Base-by-base conservation (phyloP, 805 yeast species). In the Hermanozyma aechmeae region DNA sequence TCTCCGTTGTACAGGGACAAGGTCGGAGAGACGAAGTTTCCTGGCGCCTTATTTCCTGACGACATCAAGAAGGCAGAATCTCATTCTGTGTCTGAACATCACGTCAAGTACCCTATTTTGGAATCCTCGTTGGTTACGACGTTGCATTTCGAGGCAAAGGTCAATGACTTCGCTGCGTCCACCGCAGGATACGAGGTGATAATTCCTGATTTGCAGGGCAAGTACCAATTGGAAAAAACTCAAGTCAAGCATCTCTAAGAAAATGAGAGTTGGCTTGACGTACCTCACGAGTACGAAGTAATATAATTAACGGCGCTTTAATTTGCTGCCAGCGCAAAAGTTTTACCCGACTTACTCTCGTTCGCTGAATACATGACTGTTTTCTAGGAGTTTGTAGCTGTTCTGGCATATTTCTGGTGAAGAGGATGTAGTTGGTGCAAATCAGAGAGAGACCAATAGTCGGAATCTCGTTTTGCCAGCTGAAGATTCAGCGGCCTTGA, bases 111-210 rank as follows among this genome's bases (percentile, higher is more conserved):
- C 41, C 80, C 79, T 5, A 56, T 76, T 5, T 65, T 68, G 10
- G 53, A 56, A 6, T 71, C 71, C 26, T 68, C 84, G 6, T 50
- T 86, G 25, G 73, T 79, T 4, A 73, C 84, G 3, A 73, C 83
- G 1, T 53, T 86, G 21, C 85, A 79, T 42, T 79, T 84, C 24
- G 96, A 86, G 49, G 65, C 64, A 28, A 77, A 82, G 35, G 61
- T 63, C 10, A 41, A 38, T 3, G 64, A 72, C 33, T 37, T 56
- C 1, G 50, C 58, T 3, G 73, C 81, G 16, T 53, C 62, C 16
- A 76, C 89, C 1, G 63, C 64, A 15, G 77, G 65, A 22, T 87
- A 84, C 52, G 80, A 79, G 43, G 51, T 84, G 25, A 56, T 78
- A 29, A 71, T 87, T 34, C 96, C 96, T 2, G 66, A 65, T 22